Evolutionary conservation across 2,329 filamentous ascomycete species (phyloP), one percentile per base, ranked within the genome.

Genomic region (Colletotrichum sp.): DNA sequence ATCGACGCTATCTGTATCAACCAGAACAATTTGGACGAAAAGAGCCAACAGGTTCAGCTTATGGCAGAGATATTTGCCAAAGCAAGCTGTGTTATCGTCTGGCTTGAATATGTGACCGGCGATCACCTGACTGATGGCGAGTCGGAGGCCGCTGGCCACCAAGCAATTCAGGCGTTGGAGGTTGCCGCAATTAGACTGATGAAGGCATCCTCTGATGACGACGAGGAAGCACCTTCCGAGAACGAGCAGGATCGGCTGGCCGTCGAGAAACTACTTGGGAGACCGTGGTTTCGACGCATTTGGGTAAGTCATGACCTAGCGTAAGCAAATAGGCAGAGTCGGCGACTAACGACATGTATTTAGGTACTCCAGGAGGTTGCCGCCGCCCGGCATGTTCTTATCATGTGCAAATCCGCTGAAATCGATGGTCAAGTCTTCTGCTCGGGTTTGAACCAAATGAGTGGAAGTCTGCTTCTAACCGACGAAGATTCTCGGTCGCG

Each of bases 61-160:
- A 66, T 66, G 36, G 63, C 63, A 49, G 36, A 49, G 24, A 49
- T 66, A 21, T 66, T 0, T 10, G 36, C 63, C 1, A 66, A 3
- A 49, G 36, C 36, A 44, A 66, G 36, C 9, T 6, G 63, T 8
- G 36, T 66, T 21, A 12, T 32, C 7, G 21, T 49, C 63, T 66
- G 63, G 63, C 63, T 66, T 2, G 63, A 32, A 0, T 0, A 16
- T 4, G 7, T 30, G 5, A 30, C 63, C 2, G 36, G 36, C 2
- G 6, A 28, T 28, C 0, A 0, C 18, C 24, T 2, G 16, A 5
- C n/a, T 49, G 13, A 66, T n/a, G 1, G 2, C 32, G 21, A 49
- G 36, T 10, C 1, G 5, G 5, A 15, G 1, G 6, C 2, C 0
- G 5, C 0, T 26, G 4, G 24, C 34, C 8, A 3, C 0, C n/a